A percentile compares a stretch with the other conserved stretches of the same genome.
These are phyloP conservation scores for Eimeria necatrix DNA, from an alignment of 169 alveolate genomes.

Conservation along the genomic window DNA sequence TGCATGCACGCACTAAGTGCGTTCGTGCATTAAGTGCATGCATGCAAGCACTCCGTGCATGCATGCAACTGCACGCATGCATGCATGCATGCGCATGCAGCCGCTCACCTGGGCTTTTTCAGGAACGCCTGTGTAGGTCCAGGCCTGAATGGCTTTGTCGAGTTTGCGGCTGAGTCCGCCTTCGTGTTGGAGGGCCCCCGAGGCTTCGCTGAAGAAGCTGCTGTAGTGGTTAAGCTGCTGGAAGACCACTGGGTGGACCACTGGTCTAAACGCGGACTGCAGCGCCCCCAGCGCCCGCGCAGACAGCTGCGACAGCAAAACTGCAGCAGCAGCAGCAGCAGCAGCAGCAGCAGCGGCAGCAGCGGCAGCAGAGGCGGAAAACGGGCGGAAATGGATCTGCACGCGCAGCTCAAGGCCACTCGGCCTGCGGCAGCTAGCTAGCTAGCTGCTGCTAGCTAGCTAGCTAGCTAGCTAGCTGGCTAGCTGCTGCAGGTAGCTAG, in stretches of 20 bases:
- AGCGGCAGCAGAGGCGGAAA: background rate
- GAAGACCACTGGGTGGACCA: background rate
- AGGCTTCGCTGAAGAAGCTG: background rate
- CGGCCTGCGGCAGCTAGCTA: too few relatives aligned
- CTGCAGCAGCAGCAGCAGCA: background rate
- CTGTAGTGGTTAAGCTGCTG: background rate
- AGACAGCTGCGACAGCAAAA: conserved; percentile 27
- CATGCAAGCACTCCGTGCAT: too few relatives aligned
- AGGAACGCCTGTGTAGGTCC: conserved; percentile 47
- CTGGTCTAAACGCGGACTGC: conserved; percentile 4
- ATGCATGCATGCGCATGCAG: background rate
- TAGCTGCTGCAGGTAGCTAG: too few relatives aligned
- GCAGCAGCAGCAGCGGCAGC: too few relatives aligned
- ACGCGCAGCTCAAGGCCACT: background rate
- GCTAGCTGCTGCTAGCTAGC: too few relatives aligned
- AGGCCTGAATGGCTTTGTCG: background rate
- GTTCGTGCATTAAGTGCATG: too few relatives aligned
- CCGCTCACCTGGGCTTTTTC: background rate
- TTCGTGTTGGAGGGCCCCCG: background rate
- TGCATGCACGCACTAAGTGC: too few relatives aligned
- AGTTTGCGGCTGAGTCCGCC: conserved; percentile 3
- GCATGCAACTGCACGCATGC: background rate
- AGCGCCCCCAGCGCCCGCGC: conserved; percentile 34
- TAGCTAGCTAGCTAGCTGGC: too few relatives aligned
- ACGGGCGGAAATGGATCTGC: background rate